Conservation (phyloP, 371 early-diverging fungal genomes). For the Apophysomyces elegans region DNA sequence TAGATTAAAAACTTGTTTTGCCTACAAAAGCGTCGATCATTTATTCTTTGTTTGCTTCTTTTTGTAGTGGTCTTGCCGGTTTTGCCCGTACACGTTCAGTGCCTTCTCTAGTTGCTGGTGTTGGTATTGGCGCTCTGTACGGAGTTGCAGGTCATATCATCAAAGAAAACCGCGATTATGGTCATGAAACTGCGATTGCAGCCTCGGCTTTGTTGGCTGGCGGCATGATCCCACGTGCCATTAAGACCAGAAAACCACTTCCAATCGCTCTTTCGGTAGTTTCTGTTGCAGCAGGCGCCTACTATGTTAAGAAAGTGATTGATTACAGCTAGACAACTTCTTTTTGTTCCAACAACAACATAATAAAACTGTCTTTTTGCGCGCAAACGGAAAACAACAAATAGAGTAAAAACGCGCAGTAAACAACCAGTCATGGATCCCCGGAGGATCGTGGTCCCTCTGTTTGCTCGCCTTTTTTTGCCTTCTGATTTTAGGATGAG, state of each 20-base stretch:
- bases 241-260: constrained; percentile 51
- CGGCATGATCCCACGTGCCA: constrained; percentile 66
- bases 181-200: constrained; percentile 66
- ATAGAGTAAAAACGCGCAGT: too few species aligned
- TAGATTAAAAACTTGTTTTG: neutral
- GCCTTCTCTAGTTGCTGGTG: constrained; percentile 69
- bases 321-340: constrained; percentile 30
- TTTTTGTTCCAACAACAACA: too few species aligned
- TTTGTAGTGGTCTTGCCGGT: constrained; percentile 61
- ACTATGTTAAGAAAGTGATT: constrained; percentile 55
- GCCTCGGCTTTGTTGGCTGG: constrained; percentile 60
- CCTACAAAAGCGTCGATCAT: neutral
- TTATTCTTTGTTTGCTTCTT: neutral
- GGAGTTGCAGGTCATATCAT: constrained; percentile 65
- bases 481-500: too few species aligned
- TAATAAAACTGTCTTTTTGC: too few species aligned
- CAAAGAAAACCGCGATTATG: constrained; percentile 66
- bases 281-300: constrained; percentile 47
- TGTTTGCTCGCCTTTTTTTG: too few species aligned
- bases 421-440: too few species aligned
- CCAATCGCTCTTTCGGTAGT: constrained; percentile 43
- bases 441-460: too few species aligned
- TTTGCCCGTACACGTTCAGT: constrained; percentile 60
- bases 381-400: too few species aligned
- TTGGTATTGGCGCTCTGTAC: constrained; percentile 65